Conservation (phyloP, 2,329 filamentous ascomycete species). For the Thielaviopsis musarum region DNA sequence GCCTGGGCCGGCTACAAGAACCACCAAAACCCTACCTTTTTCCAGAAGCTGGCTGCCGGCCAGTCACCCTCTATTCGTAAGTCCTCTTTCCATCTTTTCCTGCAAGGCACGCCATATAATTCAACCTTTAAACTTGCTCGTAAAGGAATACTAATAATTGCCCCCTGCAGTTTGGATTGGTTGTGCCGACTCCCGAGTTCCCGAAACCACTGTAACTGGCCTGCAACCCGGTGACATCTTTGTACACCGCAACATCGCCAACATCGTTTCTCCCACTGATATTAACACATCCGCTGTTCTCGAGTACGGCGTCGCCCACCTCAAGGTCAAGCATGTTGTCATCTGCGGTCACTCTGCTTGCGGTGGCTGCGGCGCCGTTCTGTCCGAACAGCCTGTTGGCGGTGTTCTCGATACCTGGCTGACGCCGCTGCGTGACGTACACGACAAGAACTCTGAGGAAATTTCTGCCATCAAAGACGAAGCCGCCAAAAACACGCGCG, state of each 20-base stretch:
- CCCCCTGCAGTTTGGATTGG: slow-evolving; percentile 54
- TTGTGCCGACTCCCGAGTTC: slow-evolving; percentile 71
- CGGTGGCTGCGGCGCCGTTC: slow-evolving; percentile 47
- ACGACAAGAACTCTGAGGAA: slow-evolving; percentile 33
- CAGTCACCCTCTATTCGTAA: slow-evolving; percentile 47
- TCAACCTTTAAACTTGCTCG: background rate
- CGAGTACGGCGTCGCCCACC: slow-evolving; percentile 57
- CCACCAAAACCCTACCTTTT: slow-evolving; percentile 52
- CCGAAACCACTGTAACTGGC: slow-evolving; percentile 66
- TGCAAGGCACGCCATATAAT: background rate
- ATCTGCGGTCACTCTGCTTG: slow-evolving; percentile 54
- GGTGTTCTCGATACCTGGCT: slow-evolving; percentile 40
- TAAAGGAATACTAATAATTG: background rate
- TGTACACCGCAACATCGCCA: slow-evolving; percentile 81
- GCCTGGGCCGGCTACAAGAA: slow-evolving; percentile 51
- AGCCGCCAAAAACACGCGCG: slow-evolving; percentile 35
- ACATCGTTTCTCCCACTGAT: slow-evolving; percentile 60
- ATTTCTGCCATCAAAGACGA: slow-evolving; percentile 36
- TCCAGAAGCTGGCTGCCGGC: slow-evolving; percentile 47
- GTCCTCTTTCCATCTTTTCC: slow-evolving; percentile 15
- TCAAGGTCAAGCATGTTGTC: slow-evolving; percentile 55
- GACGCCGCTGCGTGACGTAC: slow-evolving; percentile 30
- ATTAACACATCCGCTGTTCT: slow-evolving; percentile 60
- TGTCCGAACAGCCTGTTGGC: slow-evolving; percentile 29
- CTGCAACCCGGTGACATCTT: slow-evolving; percentile 73